Base-by-base conservation (phyloP, 176 grass and related monocot species). In the Secale cereale region DNA sequence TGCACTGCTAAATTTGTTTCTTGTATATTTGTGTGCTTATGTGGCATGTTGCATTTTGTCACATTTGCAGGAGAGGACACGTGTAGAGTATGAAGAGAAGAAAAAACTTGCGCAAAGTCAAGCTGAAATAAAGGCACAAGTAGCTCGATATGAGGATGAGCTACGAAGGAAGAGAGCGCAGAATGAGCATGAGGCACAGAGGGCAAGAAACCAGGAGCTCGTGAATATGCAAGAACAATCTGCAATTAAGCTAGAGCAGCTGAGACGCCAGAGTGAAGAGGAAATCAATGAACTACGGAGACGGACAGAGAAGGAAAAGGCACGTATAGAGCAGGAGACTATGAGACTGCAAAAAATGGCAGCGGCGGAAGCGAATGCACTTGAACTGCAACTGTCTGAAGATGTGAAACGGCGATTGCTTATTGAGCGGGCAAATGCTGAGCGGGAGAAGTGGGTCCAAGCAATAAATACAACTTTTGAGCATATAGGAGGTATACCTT, bases 161-260 rank as follows among this genome's bases (percentile, higher is more conserved):
- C 89, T 99, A 66, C 67, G 81, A 69, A 95, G 93, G 68, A 99
- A 86, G 86, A 93, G 93, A 81, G 76, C 88, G 82, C 91, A 91
- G 48, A 59, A 86, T 2, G 96, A 92, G 25, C 93, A 98, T 83
- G 97, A 98, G 82, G 86, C 91, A 46, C 97, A 98, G 81, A 90
- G 97, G 70, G 27, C 72, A 40, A 98, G 97, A 87, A 98, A 98
- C 81, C 97, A 92, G 75, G 97, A 98, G 74, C 91, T 98, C 1
- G 97, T 98, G 26, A 94, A 92, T 81, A 92, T 98, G 97, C 97
- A 98, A 87, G 97, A 98, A 78, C 90, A 98, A 81, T 98, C 97
- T 28, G 89, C 88, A 22, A 86, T 94, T 57, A 91, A 71, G 77
- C 82, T 88, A 83, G 97, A 98, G 74, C 91, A 92, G 78, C 94